Evolutionary conservation across 1,139 yeast genomes (phyloP).

Genomic region (Suhomyces yuchorum): DNA sequence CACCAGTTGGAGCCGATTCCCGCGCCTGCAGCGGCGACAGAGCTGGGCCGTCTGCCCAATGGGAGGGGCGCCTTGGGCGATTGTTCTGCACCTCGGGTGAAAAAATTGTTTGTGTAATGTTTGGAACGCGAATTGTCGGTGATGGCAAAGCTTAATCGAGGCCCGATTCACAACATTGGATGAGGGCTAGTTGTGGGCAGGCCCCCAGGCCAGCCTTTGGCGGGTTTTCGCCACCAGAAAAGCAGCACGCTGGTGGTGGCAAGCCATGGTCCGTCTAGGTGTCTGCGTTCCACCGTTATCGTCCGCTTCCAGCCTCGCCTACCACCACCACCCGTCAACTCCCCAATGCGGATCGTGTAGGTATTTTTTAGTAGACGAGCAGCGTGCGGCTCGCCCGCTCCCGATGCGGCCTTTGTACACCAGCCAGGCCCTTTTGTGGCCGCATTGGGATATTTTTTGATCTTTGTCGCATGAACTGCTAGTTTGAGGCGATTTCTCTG

Average conservation of each 20-base stretch:
- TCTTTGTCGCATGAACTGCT: slow-evolving; percentile 1
- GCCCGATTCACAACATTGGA: no score
- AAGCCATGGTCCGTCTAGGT: no score
- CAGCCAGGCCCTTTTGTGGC: slow-evolving; percentile 6
- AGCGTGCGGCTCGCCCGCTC: slow-evolving; percentile 1
- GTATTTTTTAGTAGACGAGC: slow-evolving; percentile 10
- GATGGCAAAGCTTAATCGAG: not conserved
- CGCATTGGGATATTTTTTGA: slow-evolving; percentile 7
- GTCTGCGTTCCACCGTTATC: not conserved
- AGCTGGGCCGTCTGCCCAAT: not conserved
- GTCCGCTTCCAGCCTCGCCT: not conserved
- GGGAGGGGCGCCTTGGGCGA: not conserved
- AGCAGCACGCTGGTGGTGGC: no score
- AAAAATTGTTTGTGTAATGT: slow-evolving; percentile 5
- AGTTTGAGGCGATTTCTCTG: slow-evolving; percentile 6
- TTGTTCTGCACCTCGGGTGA: not conserved
- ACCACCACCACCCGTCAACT: not conserved
- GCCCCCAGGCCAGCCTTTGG: no score
- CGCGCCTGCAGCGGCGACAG: not conserved
- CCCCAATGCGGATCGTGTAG: slow-evolving; percentile 6
- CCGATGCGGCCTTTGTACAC: slow-evolving; percentile 5
- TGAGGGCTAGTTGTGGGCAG: no score
- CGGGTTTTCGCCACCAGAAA: no score
- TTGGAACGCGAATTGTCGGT: slow-evolving; percentile 5
- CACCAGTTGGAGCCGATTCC: not conserved